Base-by-base conservation (phyloP, 192 early-diverging fungal species). In the Gorgonomyces haynaldii region DNA sequence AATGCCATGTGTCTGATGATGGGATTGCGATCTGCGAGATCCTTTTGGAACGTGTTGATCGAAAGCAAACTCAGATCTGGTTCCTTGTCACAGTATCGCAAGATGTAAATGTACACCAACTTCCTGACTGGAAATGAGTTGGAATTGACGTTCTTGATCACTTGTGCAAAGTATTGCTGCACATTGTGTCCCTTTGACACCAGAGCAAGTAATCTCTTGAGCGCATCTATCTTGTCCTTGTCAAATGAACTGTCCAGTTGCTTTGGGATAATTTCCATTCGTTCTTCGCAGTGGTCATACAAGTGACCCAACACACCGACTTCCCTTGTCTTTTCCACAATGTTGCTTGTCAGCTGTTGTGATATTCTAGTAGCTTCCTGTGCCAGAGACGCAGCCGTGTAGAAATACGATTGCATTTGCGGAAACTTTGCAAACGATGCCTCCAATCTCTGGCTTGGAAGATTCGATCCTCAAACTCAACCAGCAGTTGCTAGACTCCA, bases 21-120 rank as follows among this genome's bases (percentile, higher is more conserved):
- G 35, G 86, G 88, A 66, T 91, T 96, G 52, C 73, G 69, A 52
- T 99, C 96, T 3, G 83, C 74, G 20, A 97, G 62, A 58, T 99
- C 96, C 52, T 86, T 87, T 68, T 99, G 96, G 54, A 99, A 96
- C 0, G 93, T 97, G 56, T 99, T 99, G 59, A 99, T 83, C 5
- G 91, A 89, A 7, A 99, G 58, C 13, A 99, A 62, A 24, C 91
- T 87, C 40, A 99, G 69, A 62, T 99, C 96, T 32, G 85, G 96
- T 55, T 99, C 91, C 64, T 89, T 79, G 56, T 96, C 91, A 5
- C 91, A 91, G 58, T 97, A 99, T 36, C 87, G 81, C 45, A 91
- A 60, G 13, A 99, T 65, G 57, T 92, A 99, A 50, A 96, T 94
- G 69, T 93, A 94, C 19, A 99, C 96, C 2, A 99, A 74, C 48